Base-by-base conservation (phyloP, 2,329 filamentous ascomycete species). In the Epichloe brachyelytri region DNA sequence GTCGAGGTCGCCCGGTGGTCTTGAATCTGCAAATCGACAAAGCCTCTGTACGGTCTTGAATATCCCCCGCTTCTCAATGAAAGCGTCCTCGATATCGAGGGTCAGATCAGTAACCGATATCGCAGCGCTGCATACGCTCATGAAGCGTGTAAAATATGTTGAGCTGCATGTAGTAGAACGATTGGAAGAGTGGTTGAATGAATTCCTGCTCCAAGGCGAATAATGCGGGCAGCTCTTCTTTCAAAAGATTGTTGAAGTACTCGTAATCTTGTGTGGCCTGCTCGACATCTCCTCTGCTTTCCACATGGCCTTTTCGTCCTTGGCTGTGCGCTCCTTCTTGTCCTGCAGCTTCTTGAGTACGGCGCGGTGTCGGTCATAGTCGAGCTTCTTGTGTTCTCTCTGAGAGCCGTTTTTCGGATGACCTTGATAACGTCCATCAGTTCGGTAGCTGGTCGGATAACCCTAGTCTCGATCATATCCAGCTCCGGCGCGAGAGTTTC, bases 131-230 rank as follows among this genome's bases (percentile, higher is more conserved):
- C 93, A 98, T 98, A 70, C 85, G 88, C 70, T 97, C 91, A 67
- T 98, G 93, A 50, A 98, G 76, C 1, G 93, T 98, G 70, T 98
- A 98, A 68, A 97, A 98, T 57, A 98, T 88, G 68, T 98, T 98
- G 57, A 98, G 80, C 69, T 98, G 93, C 93, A 98, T 98, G 75
- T 97, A 98, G 72, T 98, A 98, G 73, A 98, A 98, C 10, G 88
- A 95, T 67, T 97, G 93, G 76, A 98, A 98, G 7, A 98, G 80
- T 3, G 93, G 93, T 59, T 88, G 84, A 67, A 98, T 98, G 67
- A 98, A 97, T 67, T 97, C 86, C 56, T 84, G 80, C 68, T 98
- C 93, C 17, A 98, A 80, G 7, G 73, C 68, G 68, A 98, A 98
- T 11, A 98, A 79, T 68, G 89, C 88, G 30, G 93, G 93, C 56